Evolutionary conservation across 768 basidiomycete species (phyloP).

Genomic region (Leccinum truebloodii): DNA sequence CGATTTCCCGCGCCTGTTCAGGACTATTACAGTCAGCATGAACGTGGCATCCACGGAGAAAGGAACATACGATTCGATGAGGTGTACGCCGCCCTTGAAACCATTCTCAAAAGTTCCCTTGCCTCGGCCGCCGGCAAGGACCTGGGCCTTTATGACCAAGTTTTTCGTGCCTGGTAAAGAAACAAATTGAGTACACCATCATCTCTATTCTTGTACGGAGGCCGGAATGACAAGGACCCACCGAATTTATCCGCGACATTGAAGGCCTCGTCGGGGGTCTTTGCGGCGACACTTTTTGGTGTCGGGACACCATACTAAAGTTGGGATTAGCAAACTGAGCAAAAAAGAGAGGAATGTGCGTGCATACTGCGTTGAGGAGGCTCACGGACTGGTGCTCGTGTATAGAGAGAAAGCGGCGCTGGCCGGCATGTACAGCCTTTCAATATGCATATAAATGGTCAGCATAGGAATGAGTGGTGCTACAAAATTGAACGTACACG

Average conservation of each 20-base stretch:
- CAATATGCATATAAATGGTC: neutral
- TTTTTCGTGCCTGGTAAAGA: conserved; percentile 57
- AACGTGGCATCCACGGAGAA: neutral
- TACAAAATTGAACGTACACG: conserved; percentile 45
- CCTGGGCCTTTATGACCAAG: conserved; percentile 98
- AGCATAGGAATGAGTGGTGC: neutral
- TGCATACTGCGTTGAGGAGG: conserved; percentile 84
- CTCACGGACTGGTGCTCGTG: conserved; percentile 98
- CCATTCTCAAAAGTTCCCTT: conserved; percentile 97
- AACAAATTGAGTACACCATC: conserved; percentile 3
- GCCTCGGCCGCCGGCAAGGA: conserved; percentile 96
- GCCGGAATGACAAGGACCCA: conserved; percentile 33
- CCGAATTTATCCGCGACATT: conserved; percentile 89
- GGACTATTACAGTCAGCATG: conserved; percentile 51
- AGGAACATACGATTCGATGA: conserved; percentile 71
- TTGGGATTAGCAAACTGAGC: neutral
- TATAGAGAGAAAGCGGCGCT: conserved; percentile 91
- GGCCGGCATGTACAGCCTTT: conserved; percentile 71
- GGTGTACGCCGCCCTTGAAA: conserved; percentile 96
- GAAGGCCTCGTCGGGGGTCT: conserved; percentile 86
- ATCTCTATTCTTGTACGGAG: neutral
- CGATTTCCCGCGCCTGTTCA: conserved; percentile 83
- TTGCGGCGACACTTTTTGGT: conserved; percentile 87
- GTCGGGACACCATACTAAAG: conserved; percentile 91
- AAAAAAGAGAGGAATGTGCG: neutral